These are phyloP conservation scores for Gillenia trifoliata DNA, from an alignment of 306 rosid genomes.

Conservation along the genomic window DNA sequence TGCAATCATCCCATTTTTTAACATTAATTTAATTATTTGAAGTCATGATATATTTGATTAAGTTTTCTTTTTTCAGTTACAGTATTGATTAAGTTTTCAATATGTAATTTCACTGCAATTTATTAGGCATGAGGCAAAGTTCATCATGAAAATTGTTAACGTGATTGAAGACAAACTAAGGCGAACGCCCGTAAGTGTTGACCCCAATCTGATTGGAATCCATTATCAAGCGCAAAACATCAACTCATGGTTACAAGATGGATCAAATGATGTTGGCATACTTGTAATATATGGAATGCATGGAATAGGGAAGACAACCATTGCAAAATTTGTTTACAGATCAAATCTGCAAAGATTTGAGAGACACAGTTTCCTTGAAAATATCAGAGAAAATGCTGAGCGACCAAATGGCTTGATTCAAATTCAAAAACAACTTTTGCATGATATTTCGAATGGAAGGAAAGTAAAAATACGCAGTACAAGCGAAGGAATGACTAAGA, in stretches of 20 bases:
- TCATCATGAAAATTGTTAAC: background rate
- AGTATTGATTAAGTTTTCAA: too few relatives aligned
- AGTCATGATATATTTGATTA: too few relatives aligned
- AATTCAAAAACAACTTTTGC: background rate
- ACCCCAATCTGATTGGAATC: background rate
- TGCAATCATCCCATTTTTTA: too few relatives aligned
- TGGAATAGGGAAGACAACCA: background rate
- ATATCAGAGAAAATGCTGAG: background rate
- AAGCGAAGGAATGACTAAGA: background rate
- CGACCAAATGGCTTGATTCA: background rate
- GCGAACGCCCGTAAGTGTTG: background rate
- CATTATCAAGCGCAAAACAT: fast-evolving
- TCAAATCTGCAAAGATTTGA: background rate
- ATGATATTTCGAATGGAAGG: background rate
- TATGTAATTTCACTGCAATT: background rate
- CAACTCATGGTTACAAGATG: background rate
- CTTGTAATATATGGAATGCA: background rate
- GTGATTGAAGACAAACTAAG: background rate
- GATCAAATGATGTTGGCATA: background rate
- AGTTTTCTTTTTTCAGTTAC: too few relatives aligned
- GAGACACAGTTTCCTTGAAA: background rate
- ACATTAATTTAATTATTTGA: too few relatives aligned
- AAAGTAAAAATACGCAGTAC: background rate
- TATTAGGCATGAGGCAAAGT: background rate
- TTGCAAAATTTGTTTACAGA: background rate